These are phyloP conservation scores for Pyrus betulifolia DNA, from an alignment of 306 rosid species.

Conservation along the genomic window DNA sequence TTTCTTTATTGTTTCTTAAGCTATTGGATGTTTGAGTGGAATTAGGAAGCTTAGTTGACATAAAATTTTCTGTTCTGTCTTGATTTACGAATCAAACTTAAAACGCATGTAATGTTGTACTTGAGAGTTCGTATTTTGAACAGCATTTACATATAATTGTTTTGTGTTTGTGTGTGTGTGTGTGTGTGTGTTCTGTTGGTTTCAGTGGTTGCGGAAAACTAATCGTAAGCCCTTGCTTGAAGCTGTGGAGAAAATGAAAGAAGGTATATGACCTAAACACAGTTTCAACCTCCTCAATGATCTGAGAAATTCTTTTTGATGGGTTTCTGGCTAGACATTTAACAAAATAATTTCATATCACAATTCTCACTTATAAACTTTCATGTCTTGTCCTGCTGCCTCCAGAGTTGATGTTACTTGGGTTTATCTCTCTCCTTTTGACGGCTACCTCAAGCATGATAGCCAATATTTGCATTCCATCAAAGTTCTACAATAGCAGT, in stretches of 20 bases:
- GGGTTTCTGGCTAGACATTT: not conserved
- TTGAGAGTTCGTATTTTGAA: not conserved
- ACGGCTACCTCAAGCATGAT: constrained; percentile 89
- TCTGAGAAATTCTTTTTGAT: not conserved
- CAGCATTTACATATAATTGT: too few relatives aligned
- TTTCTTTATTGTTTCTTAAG: not conserved
- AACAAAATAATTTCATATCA: not conserved
- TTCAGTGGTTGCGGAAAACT: constrained; percentile 86
- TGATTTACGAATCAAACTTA: not conserved
- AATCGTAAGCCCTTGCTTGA: constrained; percentile 87
- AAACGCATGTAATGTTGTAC: not conserved
- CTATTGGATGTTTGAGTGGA: not conserved
- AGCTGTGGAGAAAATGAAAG: constrained; percentile 98
- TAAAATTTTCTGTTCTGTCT: not conserved
- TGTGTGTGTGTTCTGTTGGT: constrained; percentile 6
- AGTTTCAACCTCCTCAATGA: not conserved
- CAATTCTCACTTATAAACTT: not conserved
- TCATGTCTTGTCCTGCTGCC: constrained; percentile 18
- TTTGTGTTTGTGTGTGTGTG: not conserved
- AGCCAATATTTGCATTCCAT: constrained; percentile 83
- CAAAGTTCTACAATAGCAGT: constrained; percentile 63
- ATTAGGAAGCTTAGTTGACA: not conserved
- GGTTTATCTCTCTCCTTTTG: constrained; percentile 91
- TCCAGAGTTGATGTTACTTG: constrained; percentile 97
- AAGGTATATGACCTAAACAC: constrained; percentile 44